Base-by-base conservation (phyloP, 2,329 filamentous ascomycete genomes). In the Pseudocercospora eumusae region DNA sequence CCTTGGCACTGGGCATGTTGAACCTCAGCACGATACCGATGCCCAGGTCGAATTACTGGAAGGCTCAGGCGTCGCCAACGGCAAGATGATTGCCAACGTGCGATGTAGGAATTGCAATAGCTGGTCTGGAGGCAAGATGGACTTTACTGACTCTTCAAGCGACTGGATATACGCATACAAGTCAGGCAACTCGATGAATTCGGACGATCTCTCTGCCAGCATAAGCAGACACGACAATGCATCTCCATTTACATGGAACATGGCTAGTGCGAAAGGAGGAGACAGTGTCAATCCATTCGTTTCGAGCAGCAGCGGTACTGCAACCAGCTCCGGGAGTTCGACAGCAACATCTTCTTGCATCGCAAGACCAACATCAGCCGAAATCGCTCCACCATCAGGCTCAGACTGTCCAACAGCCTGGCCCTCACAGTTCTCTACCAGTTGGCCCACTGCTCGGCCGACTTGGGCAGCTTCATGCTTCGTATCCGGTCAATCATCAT, bases 71-170 rank as follows among this genome's bases (percentile, higher is more conserved):
- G 81, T 86, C 4, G 70, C 74, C 4, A 76, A 82, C 66, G 80
- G 80, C 20, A 75, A 77, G 18, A 84, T 86, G 81, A 79, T 78
- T 21, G 84, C 83, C 15, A 86, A 86, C 68, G 76, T 87, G 21
- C 79, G 75, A 66, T 86, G 84, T 79, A 75, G 64, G 23, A 84
- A 80, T 63, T 86, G 84, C 68, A 70, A 80, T 36, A 78, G 72
- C 59, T 86, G 83, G 83, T 74, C 72, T 31, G 82, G 82, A 4
- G 82, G 83, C 2, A 75, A 71, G 27, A 83, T 84, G 77, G 77
- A 81, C 65, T 80, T 84, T 61, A 81, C 73, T 2, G 72, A 73
- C 25, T 59, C 70, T 2, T 74, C 69, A 1, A 80, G 79, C 15
- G 20, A 59, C 15, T 86, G 82, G 82, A 83, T 86, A 44, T 83